A percentile compares a stretch with the other conserved stretches of the same genome.
phyloP scores from a whole-genome alignment of 2,329 filamentous ascomycete species.

The Lecanicillium sp. region DNA sequence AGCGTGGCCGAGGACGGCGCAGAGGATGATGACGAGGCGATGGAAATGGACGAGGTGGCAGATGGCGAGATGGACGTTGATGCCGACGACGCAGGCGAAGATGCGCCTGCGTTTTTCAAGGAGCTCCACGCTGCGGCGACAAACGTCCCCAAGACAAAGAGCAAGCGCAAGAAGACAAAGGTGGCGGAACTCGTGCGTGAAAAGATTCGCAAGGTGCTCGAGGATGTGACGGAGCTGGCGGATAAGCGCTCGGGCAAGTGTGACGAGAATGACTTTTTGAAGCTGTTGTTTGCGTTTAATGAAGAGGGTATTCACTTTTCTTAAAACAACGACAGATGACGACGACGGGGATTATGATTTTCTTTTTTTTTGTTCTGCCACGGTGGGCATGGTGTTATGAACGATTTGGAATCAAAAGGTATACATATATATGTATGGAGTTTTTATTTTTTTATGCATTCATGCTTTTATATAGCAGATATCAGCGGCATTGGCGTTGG shows the following conservation, averaged over 20 bases:
- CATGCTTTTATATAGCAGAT: no score
- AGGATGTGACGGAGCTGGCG: constrained; percentile 68
- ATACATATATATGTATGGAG: no score
- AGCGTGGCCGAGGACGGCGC: constrained; percentile 38
- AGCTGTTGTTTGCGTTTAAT: constrained; percentile 74
- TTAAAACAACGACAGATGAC: constrained; percentile 25
- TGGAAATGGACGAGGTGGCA: constrained; percentile 32
- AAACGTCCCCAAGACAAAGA: constrained; percentile 47
- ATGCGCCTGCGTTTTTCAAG: constrained; percentile 79
- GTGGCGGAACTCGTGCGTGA: constrained; percentile 73
- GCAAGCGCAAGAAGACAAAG: constrained; percentile 69
- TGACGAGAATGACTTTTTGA: constrained; percentile 87
- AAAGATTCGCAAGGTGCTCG: constrained; percentile 80
- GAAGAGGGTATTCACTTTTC: constrained; percentile 89
- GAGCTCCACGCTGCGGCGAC: constrained; percentile 40
- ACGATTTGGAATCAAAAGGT: no score
- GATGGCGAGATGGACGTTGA: constrained; percentile 44
- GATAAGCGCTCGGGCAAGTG: constrained; percentile 79
- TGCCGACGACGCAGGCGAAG: constrained; percentile 52
- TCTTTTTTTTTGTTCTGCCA: no score
- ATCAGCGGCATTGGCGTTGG: no score
- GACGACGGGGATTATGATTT: no score
- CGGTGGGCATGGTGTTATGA: no score
- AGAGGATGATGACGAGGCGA: constrained; percentile 34
- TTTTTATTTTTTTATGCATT: no score